These are phyloP conservation scores for Orbilia ellipsospora DNA, from an alignment of 2,329 filamentous ascomycete genomes.

Conservation along the genomic window DNA sequence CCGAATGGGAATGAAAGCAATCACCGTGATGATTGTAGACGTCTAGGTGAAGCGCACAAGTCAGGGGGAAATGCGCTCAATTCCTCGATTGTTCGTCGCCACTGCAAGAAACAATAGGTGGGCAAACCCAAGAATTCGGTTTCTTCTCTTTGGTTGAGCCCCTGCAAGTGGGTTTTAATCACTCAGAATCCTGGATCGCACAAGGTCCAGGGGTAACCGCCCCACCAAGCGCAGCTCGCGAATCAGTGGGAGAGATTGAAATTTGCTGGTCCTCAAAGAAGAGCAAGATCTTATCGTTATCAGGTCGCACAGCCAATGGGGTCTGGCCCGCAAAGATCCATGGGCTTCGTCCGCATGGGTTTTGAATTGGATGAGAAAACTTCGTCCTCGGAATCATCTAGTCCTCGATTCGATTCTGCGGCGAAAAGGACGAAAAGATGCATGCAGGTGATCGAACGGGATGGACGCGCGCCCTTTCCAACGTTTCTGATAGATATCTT, in stretches of 20 bases:
- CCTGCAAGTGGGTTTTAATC: slow-evolving; percentile 51
- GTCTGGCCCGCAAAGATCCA: slow-evolving; percentile 24
- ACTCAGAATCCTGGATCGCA: slow-evolving; percentile 50
- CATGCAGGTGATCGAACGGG: slow-evolving; percentile 8
- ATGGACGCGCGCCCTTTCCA: not conserved
- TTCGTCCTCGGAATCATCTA: not conserved
- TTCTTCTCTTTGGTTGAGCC: slow-evolving; percentile 32
- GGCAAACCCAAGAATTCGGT: slow-evolving; percentile 53
- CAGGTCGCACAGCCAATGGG: slow-evolving; percentile 30
- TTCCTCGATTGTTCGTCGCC: slow-evolving; percentile 21
- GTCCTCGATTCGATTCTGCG: too few relatives aligned
- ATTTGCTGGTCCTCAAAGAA: slow-evolving; percentile 30
- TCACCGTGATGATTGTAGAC: not conserved
- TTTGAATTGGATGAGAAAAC: not conserved
- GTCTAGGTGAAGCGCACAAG: slow-evolving; percentile 8
- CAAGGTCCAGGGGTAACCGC: slow-evolving; percentile 50
- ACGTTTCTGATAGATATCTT: not conserved
- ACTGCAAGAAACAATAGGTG: slow-evolving; percentile 16
- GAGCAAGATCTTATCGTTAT: slow-evolving; percentile 50
- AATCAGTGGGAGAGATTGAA: slow-evolving; percentile 39
- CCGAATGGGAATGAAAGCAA: not conserved
- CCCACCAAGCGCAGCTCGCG: slow-evolving; percentile 40
- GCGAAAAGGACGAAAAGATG: not conserved
- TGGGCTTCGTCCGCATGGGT: slow-evolving; percentile 19
- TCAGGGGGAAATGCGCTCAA: slow-evolving; percentile 16